These are phyloP conservation scores for Lasiodiplodia sp. DNA, from an alignment of 2,329 filamentous ascomycete genomes.

Conservation along the genomic window DNA sequence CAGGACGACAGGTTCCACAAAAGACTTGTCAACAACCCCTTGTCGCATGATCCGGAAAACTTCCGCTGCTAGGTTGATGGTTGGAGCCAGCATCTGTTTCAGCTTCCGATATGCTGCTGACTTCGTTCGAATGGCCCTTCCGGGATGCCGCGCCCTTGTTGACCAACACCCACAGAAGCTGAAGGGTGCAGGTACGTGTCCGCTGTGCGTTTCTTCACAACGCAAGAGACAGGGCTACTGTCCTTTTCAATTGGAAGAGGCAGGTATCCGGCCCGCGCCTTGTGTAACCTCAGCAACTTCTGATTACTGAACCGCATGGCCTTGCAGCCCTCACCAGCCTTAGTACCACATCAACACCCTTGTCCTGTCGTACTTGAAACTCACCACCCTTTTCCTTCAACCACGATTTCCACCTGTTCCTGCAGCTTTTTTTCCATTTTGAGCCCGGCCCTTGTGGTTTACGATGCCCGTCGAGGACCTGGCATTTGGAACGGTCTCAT, in stretches of 20 bases:
- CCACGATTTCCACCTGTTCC: constrained; percentile 22
- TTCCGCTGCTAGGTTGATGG: neutral
- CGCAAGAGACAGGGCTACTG: neutral
- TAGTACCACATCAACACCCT: constrained; percentile 10
- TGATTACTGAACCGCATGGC: constrained; percentile 5
- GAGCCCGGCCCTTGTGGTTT: neutral
- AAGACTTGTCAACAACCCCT: neutral
- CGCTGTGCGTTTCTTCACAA: neutral
- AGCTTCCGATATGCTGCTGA: constrained; percentile 2
- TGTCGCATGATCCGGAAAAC: neutral
- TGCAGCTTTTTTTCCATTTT: constrained; percentile 22
- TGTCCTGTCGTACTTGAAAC: neutral
- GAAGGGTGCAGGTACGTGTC: constrained; percentile 13
- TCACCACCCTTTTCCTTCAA: neutral
- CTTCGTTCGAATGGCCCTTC: neutral
- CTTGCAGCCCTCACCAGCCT: constrained; percentile 3
- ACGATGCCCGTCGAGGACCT: neutral
- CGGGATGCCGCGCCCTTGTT: neutral
- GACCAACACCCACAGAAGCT: neutral
- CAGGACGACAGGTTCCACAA: neutral
- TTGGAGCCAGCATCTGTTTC: neutral
- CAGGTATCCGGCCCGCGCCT: neutral
- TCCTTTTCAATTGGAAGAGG: constrained; percentile 10
- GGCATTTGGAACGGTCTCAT: constrained; percentile 25
- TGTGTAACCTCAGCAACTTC: neutral